phyloP scores from a whole-genome alignment of 805 yeast species.

The Yamadazyma nakazawae region DNA sequence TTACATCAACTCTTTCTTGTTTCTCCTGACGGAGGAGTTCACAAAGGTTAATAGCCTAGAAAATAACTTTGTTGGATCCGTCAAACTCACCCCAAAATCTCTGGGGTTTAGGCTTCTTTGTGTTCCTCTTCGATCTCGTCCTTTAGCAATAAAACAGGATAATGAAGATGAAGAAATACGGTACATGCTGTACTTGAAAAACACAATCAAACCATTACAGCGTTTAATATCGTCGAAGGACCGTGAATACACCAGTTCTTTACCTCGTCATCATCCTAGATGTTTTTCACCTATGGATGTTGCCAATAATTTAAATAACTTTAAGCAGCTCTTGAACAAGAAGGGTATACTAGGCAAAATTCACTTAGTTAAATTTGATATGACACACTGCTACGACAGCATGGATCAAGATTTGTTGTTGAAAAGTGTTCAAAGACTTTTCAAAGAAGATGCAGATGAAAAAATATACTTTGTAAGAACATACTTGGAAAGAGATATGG shows the following conservation, averaged over 20 bases:
- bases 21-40: conserved; percentile 5
- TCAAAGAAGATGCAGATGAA: conserved; percentile 18
- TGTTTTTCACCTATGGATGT: conserved; percentile 47
- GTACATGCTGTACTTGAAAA: conserved; percentile 19
- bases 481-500: conserved; percentile 13
- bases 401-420: conserved; percentile 49
- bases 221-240: conserved; percentile 11
- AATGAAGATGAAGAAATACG: conserved; percentile 9
- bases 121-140: conserved; percentile 38
- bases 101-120: conserved; percentile 59
- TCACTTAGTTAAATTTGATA: conserved; percentile 68
- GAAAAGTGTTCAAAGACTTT: conserved; percentile 28
- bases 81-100: conserved; percentile 49
- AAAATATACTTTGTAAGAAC: conserved; percentile 21
- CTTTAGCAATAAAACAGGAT: conserved; percentile 3
- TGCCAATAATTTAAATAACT: conserved; percentile 34
- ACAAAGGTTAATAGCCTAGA: conserved; percentile 1
- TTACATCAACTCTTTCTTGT: conserved; percentile 42
- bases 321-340: conserved; percentile 22
- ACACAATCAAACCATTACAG: conserved; percentile 10
- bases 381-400: conserved; percentile 72
- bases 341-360: conserved; percentile 32
- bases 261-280: conserved; percentile 18
- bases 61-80: conserved; percentile 12
- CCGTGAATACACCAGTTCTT: conserved; percentile 3